Evolutionary conservation across 1,139 yeast species (phyloP), one percentile per base, ranked within the genome.

Genomic region (Nakaseomyces glabratus): DNA sequence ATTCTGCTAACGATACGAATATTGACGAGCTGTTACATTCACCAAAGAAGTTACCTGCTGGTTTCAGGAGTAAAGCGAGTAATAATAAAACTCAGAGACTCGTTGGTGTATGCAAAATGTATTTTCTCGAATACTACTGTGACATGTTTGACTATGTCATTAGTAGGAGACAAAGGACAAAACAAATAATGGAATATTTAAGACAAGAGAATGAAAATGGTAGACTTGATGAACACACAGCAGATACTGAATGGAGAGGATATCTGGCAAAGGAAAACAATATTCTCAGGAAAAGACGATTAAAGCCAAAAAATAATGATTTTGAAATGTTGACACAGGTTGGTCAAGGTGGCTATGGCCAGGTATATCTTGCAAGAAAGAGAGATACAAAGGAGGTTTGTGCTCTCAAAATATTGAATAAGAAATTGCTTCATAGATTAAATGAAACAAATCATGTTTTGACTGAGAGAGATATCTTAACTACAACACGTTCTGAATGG

Each of bases 301-400:
- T 85, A 44, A 85, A 86, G 59, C 95, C 96, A 33, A 85, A 82
- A 56, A 90, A 86, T 57, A 88, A 86, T 49, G 98, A 93, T 58
- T 93, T 93, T 57, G 93, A 86, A 57, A 84, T 88, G 68, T 77
- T 93, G 42, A 90, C 98, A 3, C 98, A 93, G 63, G 96, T 93
- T 22, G 98, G 99, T 15, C 98, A 93, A 65, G 99, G 99, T 53
- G 98, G 99, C 2, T 93, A 93, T 54, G 99, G 99, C 16, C 95
- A 86, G 62, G 98, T 93, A 12, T 93, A 84, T 51, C 66, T 93
- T 46, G 97, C 99, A 1, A 73, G 90, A 47, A 93, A 93, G 65
- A 80, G 79, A 48, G 99, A 93, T 54, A 86, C 97, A 4, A 76
- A 81, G 46, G 99, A 93, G 61, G 81, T 93, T 33, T 90, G 96